phyloP scores from a whole-genome alignment of 805 yeast genomes.

The Myxozyma monticola region DNA sequence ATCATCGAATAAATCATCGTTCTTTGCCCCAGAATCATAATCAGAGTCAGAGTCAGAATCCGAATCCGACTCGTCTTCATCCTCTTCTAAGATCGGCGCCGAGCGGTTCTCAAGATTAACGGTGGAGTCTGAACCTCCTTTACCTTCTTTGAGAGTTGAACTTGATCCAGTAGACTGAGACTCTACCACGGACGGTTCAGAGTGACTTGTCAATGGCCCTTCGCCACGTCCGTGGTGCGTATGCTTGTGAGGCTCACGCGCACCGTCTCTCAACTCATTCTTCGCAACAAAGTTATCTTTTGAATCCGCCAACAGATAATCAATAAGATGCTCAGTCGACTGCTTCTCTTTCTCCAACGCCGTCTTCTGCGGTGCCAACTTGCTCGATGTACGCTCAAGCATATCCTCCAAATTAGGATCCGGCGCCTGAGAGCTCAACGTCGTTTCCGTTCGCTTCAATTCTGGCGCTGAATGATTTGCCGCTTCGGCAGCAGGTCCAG shows the following conservation, averaged over 20 bases:
- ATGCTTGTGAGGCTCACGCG: not conserved
- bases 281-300: constrained; percentile 21
- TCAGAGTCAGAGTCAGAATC: constrained; percentile 2
- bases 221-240: constrained; percentile 7
- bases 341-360: constrained; percentile 4
- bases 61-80: constrained; percentile 1
- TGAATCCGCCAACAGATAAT: constrained; percentile 17
- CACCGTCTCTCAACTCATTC: constrained; percentile 5
- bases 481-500: not conserved
- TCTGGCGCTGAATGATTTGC: not conserved
- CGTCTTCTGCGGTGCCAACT: not conserved
- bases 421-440: too few species aligned
- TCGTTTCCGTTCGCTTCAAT: too few species aligned
- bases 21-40: not conserved
- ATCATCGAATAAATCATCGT: constrained; percentile 30
- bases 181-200: not conserved
- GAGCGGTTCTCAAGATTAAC: not conserved
- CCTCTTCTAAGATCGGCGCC: not conserved
- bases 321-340: constrained; percentile 23
- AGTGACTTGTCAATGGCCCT: not conserved
- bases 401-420: constrained; percentile 1
- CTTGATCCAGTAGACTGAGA: not conserved
- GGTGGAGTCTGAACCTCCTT: not conserved
- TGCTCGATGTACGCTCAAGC: not conserved
- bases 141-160: not conserved